Evolutionary conservation across 768 basidiomycete species (phyloP), one percentile per base, ranked within the genome.

Genomic region (Tubosaeta sp.): DNA sequence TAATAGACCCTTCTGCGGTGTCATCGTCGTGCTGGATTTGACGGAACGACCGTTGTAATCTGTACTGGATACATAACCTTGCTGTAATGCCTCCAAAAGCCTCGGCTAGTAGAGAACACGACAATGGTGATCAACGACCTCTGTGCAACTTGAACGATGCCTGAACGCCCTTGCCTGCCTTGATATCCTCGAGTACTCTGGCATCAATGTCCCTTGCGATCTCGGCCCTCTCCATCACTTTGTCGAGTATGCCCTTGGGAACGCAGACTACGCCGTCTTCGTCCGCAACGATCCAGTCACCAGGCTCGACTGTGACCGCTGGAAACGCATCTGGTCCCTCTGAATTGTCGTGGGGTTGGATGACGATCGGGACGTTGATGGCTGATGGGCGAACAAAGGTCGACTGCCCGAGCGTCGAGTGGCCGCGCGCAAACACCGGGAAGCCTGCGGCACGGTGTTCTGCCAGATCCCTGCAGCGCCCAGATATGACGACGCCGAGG

Each of bases 231-330:
- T 80, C 74, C 5, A 82, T 57, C 1, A 90, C 90, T 50, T 78
- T 64, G 16, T 69, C 69, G 31, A 81, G 75, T 41, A 84, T 56
- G 3, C 68, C 71, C 30, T 64, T 69, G 2, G 90, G 85, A 24
- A 95, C 79, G 59, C 84, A 89, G 3, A 97, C 89, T 1, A 94
- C 90, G 2, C 94, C 93, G 63, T 96, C 89, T 50, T 83, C 78
- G 66, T 96, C 94, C 22, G 84, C 91, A n/a, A 94, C 66, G 43
- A 95, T 78, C 77, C 84, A 80, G 65, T 94, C 93, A 2, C 84
- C 87, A 2, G 93, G 86, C 16, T 79, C 63, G 6, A 95, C 76
- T 3, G 60, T 75, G 11, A 83, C 75, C 1, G 79, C 54, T 3
- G 82, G 78, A 58, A 87, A 83, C 9, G 63, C 61, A 30, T 73